phyloP scores from a whole-genome alignment of 192 early-diverging fungal species.

The Pilobolus umbonatus region DNA sequence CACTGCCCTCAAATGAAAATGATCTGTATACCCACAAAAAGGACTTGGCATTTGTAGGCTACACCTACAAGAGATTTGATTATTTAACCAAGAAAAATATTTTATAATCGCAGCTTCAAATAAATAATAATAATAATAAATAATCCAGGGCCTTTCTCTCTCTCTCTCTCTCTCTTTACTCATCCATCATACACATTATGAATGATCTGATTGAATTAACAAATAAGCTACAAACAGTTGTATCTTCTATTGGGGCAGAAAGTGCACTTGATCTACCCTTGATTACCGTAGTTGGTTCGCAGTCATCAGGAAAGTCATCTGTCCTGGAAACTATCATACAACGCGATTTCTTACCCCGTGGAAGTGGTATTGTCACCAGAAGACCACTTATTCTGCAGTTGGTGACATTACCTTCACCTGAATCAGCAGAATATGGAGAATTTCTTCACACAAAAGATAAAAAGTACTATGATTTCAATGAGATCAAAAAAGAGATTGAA shows the following conservation, averaged over 20 bases:
- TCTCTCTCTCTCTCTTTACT: not conserved
- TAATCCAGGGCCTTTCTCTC: not conserved
- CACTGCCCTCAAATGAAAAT: slow-evolving; percentile 4
- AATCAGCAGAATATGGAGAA: slow-evolving; percentile 48
- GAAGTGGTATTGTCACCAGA: slow-evolving; percentile 78
- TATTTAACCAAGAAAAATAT: slow-evolving; percentile 67
- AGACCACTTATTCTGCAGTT: slow-evolving; percentile 79
- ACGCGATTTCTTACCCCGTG: slow-evolving; percentile 92
- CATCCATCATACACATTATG: not conserved
- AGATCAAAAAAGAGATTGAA: slow-evolving; percentile 78
- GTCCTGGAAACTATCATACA: slow-evolving; percentile 98
- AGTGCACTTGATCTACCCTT: slow-evolving; percentile 77
- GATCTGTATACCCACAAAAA: slow-evolving; percentile 56
- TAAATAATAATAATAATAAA: too few relatives aligned
- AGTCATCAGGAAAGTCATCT: slow-evolving; percentile 92
- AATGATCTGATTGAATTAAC: slow-evolving; percentile 73
- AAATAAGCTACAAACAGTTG: slow-evolving; percentile 79
- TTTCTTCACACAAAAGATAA: slow-evolving; percentile 75
- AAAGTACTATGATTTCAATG: slow-evolving; percentile 69
- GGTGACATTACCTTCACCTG: slow-evolving; percentile 37
- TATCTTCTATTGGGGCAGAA: slow-evolving; percentile 66
- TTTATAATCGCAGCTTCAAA: too few relatives aligned
- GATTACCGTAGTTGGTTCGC: slow-evolving; percentile 86
- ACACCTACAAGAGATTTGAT: slow-evolving; percentile 96
- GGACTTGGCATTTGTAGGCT: slow-evolving; percentile 97